Evolutionary conservation across 345 rosid genomes (phyloP).

Genomic region (Eucalyptus microcorys): DNA sequence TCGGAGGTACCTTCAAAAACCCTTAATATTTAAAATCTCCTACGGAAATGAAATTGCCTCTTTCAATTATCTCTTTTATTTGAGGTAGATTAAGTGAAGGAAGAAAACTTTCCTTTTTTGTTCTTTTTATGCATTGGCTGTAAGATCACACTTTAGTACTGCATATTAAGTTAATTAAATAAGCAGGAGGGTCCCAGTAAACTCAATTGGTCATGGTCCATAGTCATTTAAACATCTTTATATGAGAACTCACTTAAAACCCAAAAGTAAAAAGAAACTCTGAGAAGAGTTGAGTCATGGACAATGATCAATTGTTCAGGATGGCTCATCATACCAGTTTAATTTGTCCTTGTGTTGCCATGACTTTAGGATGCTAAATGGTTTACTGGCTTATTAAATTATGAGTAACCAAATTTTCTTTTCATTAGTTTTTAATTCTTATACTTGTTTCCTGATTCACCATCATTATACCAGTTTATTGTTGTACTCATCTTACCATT

Average conservation of each 20-base stretch:
- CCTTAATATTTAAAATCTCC: not conserved
- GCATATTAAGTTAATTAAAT: not conserved
- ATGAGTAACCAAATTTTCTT: not conserved
- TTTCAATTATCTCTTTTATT: not conserved
- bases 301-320: not conserved
- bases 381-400: not conserved
- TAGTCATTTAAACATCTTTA: not conserved
- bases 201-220: not conserved
- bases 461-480: not conserved
- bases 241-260: not conserved
- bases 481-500: not conserved
- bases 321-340: not conserved
- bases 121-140: not conserved
- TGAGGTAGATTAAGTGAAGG: not conserved
- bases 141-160: not conserved
- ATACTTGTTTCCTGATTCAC: not conserved
- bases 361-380: not conserved
- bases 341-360: not conserved
- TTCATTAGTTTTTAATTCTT: not conserved
- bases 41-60: not conserved
- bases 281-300: not conserved
- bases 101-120: not conserved
- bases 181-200: not conserved
- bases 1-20: conserved; percentile 55
- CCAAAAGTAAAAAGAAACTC: not conserved